phyloP scores from a whole-genome alignment of 2,329 filamentous ascomycete species.

The Aureobasidium sp. region DNA sequence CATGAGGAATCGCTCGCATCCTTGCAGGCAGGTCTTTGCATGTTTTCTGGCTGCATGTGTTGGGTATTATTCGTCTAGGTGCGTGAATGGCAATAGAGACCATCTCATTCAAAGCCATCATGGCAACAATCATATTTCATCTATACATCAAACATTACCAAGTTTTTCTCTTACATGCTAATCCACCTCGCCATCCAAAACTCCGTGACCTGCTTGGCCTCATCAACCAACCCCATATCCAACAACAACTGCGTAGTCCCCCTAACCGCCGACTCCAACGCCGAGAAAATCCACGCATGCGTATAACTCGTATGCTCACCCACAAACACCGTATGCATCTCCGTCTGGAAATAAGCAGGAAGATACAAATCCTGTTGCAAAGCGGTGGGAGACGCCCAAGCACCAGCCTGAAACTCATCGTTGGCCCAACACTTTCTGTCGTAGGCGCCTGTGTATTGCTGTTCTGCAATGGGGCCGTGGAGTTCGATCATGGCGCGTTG shows the following conservation, averaged over 20 bases:
- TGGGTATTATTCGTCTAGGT: background rate
- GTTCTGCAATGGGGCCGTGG: constrained; percentile 53
- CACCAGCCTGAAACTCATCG: constrained; percentile 55
- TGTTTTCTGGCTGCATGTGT: background rate
- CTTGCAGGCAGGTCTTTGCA: no score
- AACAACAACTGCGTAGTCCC: constrained; percentile 59
- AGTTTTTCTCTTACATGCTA: background rate
- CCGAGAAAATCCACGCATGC: constrained; percentile 63
- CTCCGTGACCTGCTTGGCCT: constrained; percentile 57
- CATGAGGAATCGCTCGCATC: no score
- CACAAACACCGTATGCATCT: constrained; percentile 62
- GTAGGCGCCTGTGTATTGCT: constrained; percentile 60
- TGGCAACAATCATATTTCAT: background rate
- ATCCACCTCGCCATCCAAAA: constrained; percentile 68
- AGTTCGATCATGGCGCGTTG: constrained; percentile 61
- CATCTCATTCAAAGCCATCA: no score
- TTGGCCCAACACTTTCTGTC: constrained; percentile 59
- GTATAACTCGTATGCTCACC: constrained; percentile 46
- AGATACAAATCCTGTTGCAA: constrained; percentile 65
- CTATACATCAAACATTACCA: background rate
- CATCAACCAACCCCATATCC: constrained; percentile 60
- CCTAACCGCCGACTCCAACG: constrained; percentile 60
- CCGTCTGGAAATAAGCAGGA: constrained; percentile 65
- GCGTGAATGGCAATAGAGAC: background rate
- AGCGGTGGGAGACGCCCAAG: constrained; percentile 54